Base-by-base conservation (phyloP, 192 early-diverging fungal species). In the Mortierella hygrophila region DNA sequence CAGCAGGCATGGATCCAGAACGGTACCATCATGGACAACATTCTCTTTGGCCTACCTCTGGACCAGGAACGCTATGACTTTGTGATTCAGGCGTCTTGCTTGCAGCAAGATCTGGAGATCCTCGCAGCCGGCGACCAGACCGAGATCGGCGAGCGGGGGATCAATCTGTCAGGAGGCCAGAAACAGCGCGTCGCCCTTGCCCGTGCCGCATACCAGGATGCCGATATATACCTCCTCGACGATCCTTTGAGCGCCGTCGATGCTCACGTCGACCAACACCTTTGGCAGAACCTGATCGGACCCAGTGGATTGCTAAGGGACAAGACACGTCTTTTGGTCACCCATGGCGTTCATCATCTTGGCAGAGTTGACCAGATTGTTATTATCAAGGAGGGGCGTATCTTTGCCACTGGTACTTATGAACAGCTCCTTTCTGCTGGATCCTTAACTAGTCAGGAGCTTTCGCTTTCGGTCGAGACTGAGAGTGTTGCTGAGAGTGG, bases 201-300 rank as follows among this genome's bases (percentile, higher is more conserved):
- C 4, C 91, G 98, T 16, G 88, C 94, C 0, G 86, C 96, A 0
- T 97, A 98, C 88, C 91, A 88, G 37, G 90, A 94, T 74, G 89
- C 93, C 6, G 96, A 97, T 52, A 94, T 97, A 72, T 91, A 95
- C 7, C 82, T 97, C 0, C 78, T 98, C 10, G 97, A 97, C 79
- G 97, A 98, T 49, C 96, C 96, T n/a, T 88, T 99, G 70, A 93
- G 92, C 68, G 97, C 96, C 16, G 96, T 98, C 0, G 82, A 83
- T 78, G 82, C 82, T 0, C 82, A 83, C 44, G 82, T 83, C 1
- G 76, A 78, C 29, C 82, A 78, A 13, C 72, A 83, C 35, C n/a
- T 83, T 3, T 83, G 82, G 82, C 9, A 63, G 29, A 52, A 83
- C 37, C 44, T 83, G 1, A 89, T 98, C 60, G 97, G 97, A 15